Evolutionary conservation across 1,284 basidiomycete genomes (phyloP).

Genomic region (Ceratobasidium sp.): DNA sequence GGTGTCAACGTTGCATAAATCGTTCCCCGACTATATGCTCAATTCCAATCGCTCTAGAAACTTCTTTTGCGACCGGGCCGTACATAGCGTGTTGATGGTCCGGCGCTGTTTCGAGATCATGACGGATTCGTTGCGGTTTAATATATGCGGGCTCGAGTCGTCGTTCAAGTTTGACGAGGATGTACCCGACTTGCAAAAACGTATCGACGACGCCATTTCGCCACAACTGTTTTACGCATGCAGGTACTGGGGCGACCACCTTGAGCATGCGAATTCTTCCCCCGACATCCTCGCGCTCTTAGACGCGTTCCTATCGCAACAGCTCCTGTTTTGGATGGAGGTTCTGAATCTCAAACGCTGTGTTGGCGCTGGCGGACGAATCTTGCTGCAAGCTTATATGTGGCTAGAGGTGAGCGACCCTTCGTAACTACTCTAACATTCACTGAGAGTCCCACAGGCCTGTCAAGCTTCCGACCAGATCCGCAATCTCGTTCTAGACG

Average conservation of each 20-base stretch:
- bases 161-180: not conserved
- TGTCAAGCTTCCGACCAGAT: not conserved
- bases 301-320: not conserved
- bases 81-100: not conserved
- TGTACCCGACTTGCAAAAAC: not conserved
- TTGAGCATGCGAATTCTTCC: not conserved
- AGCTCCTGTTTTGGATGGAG: slow-evolving; percentile 30
- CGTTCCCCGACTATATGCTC: slow-evolving; percentile 24
- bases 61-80: slow-evolving; percentile 8
- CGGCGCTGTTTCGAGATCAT: not conserved
- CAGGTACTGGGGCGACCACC: slow-evolving; percentile 19
- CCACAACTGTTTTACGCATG: not conserved
- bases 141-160: slow-evolving; percentile 13
- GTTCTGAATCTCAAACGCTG: slow-evolving; percentile 7
- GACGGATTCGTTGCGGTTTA: slow-evolving; percentile 7
- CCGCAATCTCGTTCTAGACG: not conserved
- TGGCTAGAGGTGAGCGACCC: slow-evolving; percentile 9
- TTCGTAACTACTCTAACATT: not conserved
- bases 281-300: not conserved
- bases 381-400: not conserved
- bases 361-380: not conserved
- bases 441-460: not conserved
- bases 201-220: not conserved
- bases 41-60: not conserved
- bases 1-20: slow-evolving; percentile 17